Evolutionary conservation across 805 yeast genomes (phyloP).

Genomic region (Blastobotrys chiropterorum): DNA sequence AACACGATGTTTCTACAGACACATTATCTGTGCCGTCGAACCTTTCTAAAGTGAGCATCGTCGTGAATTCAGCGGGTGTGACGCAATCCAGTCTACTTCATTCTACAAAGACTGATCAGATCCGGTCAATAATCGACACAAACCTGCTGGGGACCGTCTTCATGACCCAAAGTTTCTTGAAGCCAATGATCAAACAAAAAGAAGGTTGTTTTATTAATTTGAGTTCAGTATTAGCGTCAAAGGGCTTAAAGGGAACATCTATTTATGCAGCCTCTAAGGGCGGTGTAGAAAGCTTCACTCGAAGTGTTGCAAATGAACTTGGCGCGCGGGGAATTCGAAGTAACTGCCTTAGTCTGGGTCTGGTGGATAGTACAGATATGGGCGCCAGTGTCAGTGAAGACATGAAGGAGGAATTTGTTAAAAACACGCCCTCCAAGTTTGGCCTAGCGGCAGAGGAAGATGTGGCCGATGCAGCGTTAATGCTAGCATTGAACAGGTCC

Average conservation of each 20-base stretch:
- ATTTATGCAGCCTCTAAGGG: constrained; percentile 69
- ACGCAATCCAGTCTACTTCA: constrained; percentile 51
- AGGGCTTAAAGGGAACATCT: constrained; percentile 46
- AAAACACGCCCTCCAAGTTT: constrained; percentile 6
- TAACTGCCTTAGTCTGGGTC: constrained; percentile 64
- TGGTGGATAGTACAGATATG: constrained; percentile 59
- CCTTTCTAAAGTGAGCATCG: constrained; percentile 32
- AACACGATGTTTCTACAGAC: constrained; percentile 9
- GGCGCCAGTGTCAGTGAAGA: constrained; percentile 9
- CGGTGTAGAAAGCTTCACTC: constrained; percentile 59
- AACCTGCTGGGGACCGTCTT: constrained; percentile 61
- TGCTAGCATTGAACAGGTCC: constrained; percentile 12
- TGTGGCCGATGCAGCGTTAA: constrained; percentile 20
- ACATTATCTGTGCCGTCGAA: neutral
- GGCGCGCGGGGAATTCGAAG: constrained; percentile 48
- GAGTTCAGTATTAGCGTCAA: constrained; percentile 55
- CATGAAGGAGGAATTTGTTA: constrained; percentile 9
- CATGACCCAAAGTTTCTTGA: constrained; percentile 46
- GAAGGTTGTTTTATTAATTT: constrained; percentile 48
- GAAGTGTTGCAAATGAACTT: constrained; percentile 54
- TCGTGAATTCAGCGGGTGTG: constrained; percentile 54
- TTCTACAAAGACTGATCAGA: constrained; percentile 36
- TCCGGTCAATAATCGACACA: constrained; percentile 42
- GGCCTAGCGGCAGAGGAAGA: constrained; percentile 11
- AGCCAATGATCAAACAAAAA: constrained; percentile 42